Conservation (phyloP, 768 basidiomycete species). For the Cyclocybe aegerita region DNA sequence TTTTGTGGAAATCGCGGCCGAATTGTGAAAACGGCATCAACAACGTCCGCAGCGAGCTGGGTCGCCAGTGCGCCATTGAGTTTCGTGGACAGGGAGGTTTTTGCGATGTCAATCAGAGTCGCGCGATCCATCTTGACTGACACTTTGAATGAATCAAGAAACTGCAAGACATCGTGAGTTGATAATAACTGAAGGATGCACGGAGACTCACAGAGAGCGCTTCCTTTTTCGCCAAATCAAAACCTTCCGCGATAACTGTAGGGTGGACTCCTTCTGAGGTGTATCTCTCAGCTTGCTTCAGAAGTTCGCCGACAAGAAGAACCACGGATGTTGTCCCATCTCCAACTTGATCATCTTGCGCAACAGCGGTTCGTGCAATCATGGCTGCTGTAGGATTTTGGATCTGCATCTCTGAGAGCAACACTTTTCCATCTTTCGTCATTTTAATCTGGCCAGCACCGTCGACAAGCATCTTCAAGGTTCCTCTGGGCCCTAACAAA, state of each 20-base stretch:
- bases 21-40: constrained; percentile 93
- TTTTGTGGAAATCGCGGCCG: constrained; percentile 62
- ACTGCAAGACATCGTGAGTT: constrained; percentile 46
- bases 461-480: constrained; percentile 99
- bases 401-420: constrained; percentile 99
- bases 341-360: constrained; percentile 98
- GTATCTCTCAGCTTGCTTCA: constrained; percentile 98
- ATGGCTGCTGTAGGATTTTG: constrained; percentile 99
- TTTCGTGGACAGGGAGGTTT: constrained; percentile 97
- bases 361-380: constrained; percentile 97
- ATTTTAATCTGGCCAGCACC: constrained; percentile 99
- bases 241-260: constrained; percentile 91
- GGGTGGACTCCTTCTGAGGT: constrained; percentile 99
- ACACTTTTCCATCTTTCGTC: constrained; percentile 99
- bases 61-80: constrained; percentile 79
- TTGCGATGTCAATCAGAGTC: constrained; percentile 88
- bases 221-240: constrained; percentile 98
- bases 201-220: constrained; percentile 65
- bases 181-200: constrained; percentile 4
- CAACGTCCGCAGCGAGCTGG: constrained; percentile 87
- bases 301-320: constrained; percentile 89
- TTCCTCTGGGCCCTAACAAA: constrained; percentile 82
- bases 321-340: constrained; percentile 99
- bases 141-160: constrained; percentile 89
- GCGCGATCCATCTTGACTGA: constrained; percentile 78